Conservation (phyloP, 2,329 filamentous ascomycete genomes). For the Neophaeococcomyces aloes region DNA sequence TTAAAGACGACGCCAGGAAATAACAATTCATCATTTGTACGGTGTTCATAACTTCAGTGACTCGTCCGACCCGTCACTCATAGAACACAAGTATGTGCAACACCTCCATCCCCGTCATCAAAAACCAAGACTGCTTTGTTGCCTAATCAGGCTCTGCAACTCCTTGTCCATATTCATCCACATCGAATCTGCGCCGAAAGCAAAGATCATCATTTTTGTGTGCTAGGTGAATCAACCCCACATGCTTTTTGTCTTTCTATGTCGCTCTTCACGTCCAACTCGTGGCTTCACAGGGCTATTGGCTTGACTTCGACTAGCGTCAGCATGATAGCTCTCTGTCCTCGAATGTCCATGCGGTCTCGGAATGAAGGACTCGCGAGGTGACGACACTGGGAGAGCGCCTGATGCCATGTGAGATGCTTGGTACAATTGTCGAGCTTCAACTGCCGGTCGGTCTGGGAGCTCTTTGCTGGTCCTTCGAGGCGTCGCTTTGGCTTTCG, state of each 20-base stretch:
- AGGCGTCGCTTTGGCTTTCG: conserved; percentile 24
- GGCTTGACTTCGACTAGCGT: conserved; percentile 14
- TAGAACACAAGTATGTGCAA: too few species aligned
- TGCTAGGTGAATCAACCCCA: conserved; percentile 4
- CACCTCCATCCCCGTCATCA: too few species aligned
- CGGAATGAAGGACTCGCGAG: conserved; percentile 1
- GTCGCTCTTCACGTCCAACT: conserved; percentile 10
- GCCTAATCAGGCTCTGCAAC: too few species aligned
- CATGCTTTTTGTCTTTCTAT: conserved; percentile 22
- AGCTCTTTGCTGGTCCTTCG: conserved; percentile 7
- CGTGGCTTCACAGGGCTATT: conserved; percentile 14
- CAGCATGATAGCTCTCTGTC: conserved; percentile 21
- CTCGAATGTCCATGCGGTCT: conserved; percentile 15
- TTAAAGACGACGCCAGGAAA: too few species aligned
- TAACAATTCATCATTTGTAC: too few species aligned
- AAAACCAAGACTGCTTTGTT: too few species aligned
- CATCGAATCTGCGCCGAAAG: neutral
- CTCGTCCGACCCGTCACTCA: too few species aligned
- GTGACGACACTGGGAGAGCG: neutral
- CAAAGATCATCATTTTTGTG: neutral
- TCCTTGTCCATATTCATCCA: too few species aligned
- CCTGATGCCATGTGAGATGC: conserved; percentile 3
- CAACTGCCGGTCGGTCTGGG: neutral
- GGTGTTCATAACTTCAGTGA: too few species aligned
- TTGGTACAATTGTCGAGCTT: conserved; percentile 12